phyloP scores from a whole-genome alignment of 352 stramenopile species.

The Phytophthora tentaculata region DNA sequence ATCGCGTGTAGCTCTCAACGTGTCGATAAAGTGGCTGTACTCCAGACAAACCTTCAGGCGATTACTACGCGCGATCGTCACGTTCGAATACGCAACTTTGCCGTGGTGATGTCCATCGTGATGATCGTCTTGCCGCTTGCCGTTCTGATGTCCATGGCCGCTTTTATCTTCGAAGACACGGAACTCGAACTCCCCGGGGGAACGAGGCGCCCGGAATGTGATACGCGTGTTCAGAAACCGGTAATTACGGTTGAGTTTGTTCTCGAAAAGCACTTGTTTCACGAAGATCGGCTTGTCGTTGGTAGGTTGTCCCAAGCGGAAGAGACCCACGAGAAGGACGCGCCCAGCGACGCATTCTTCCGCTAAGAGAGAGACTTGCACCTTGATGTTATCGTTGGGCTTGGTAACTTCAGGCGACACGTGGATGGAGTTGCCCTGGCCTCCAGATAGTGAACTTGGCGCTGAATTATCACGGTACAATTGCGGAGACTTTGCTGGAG shows the following conservation, averaged over 20 bases:
- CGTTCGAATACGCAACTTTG: conserved; percentile 61
- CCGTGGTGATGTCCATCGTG: conserved; percentile 35
- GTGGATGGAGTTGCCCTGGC: conserved; percentile 40
- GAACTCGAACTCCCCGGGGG: conserved; percentile 84
- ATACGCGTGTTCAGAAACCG: conserved; percentile 77
- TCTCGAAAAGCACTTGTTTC: conserved; percentile 84
- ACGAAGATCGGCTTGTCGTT: conserved; percentile 89
- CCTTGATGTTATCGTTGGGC: conserved; percentile 82
- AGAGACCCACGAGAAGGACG: conserved; percentile 79
- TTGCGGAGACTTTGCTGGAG: conserved; percentile 46
- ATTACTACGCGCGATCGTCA: conserved; percentile 76
- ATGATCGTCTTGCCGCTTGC: conserved; percentile 39
- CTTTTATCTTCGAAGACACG: conserved; percentile 81
- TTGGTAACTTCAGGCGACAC: conserved; percentile 72
- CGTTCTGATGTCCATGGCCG: conserved; percentile 39
- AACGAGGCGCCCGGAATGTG: conserved; percentile 81
- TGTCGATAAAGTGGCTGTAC: conserved; percentile 84
- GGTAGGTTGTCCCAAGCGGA: conserved; percentile 70
- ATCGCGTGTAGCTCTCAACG: conserved; percentile 62
- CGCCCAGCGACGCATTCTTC: conserved; percentile 66
- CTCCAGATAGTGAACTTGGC: conserved; percentile 27
- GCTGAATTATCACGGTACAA: conserved; percentile 43
- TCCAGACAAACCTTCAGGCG: conserved; percentile 76
- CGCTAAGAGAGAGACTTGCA: conserved; percentile 66
- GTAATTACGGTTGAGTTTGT: conserved; percentile 72